A percentile compares a stretch with the other conserved stretches of the same genome.
Evolutionary conservation across 148 eudicot species (phyloP).

Genomic region (Oxyria digyna): DNA sequence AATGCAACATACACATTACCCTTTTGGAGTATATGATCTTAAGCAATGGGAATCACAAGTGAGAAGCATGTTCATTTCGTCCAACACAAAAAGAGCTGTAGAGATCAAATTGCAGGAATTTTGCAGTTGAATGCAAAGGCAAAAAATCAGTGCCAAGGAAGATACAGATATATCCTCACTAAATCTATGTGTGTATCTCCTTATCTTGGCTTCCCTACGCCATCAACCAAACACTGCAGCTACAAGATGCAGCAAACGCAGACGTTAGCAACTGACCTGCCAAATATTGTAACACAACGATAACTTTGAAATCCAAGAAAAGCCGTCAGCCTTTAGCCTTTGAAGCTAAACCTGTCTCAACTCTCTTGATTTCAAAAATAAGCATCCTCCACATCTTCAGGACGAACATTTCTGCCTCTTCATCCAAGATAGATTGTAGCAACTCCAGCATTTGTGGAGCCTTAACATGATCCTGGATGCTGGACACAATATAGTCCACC

Average conservation of each 20-base stretch:
- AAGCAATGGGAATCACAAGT: neutral
- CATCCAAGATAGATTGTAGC: slow-evolving; percentile 74
- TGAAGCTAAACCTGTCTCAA: slow-evolving; percentile 66
- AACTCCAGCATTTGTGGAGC: slow-evolving; percentile 72
- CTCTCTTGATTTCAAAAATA: slow-evolving; percentile 77
- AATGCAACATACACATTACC: neutral
- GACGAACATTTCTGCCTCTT: slow-evolving; percentile 98
- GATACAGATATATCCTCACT: slow-evolving; percentile 3
- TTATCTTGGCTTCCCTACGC: slow-evolving; percentile 2
- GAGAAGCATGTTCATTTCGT: neutral
- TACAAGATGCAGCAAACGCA: slow-evolving; percentile 5
- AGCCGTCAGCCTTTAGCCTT: slow-evolving; percentile 32
- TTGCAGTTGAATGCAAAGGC: neutral
- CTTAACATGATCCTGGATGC: slow-evolving; percentile 56
- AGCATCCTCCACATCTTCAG: slow-evolving; percentile 99
- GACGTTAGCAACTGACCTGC: neutral
- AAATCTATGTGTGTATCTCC: neutral
- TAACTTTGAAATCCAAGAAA: neutral
- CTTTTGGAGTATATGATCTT: too few species aligned
- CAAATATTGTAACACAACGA: neutral
- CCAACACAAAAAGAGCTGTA: neutral
- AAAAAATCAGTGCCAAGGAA: neutral
- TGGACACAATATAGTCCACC: slow-evolving; percentile 78
- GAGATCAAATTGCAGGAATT: neutral
- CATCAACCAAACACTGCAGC: neutral